Percentiles rank a stretch among this genome's conserved stretches.
Evolutionary conservation across 352 stramenopile species (phyloP).

Genomic region (Globisporangium barbulae): DNA sequence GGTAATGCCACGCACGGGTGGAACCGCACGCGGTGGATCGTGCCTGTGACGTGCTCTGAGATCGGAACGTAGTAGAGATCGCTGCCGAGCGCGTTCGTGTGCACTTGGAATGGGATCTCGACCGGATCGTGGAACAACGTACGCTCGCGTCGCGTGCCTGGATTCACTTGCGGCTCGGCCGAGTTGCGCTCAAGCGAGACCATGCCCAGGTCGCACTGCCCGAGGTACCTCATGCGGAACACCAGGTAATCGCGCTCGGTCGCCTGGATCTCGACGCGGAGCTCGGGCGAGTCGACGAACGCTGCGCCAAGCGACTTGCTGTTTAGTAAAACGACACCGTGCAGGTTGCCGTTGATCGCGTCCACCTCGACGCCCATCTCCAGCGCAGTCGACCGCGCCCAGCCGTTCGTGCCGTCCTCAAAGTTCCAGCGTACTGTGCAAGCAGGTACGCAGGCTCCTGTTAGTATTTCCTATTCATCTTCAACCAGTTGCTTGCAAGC

Average conservation of each 20-base stretch:
- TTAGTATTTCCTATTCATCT: too few species aligned
- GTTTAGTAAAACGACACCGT: conserved; percentile 39
- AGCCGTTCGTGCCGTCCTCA: conserved; percentile 51
- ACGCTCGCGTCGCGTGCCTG: conserved; percentile 22
- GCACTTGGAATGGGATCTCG: conserved; percentile 50
- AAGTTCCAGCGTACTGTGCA: conserved; percentile 57
- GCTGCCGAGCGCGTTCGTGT: conserved; percentile 21
- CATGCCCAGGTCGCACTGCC: conserved; percentile 52
- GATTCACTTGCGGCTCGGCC: conserved; percentile 30
- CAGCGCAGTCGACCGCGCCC: conserved; percentile 52
- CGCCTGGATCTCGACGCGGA: conserved; percentile 46
- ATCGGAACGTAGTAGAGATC: conserved; percentile 66
- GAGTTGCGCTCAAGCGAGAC: conserved; percentile 46
- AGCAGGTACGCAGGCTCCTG: not conserved
- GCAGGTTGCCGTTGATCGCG: conserved; percentile 38
- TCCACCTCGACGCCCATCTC: conserved; percentile 69
- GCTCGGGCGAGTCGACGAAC: conserved; percentile 61
- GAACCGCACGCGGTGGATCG: conserved; percentile 58
- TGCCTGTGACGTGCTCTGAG: conserved; percentile 52
- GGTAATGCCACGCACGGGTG: conserved; percentile 42
- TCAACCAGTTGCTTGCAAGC: not conserved
- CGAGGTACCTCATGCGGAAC: conserved; percentile 59
- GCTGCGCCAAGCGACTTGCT: conserved; percentile 23
- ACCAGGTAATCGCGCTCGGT: conserved; percentile 50
- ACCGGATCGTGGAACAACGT: conserved; percentile 42